These are phyloP conservation scores for Drechslerella stenobrocha DNA, from an alignment of 2,329 filamentous ascomycete species.

Conservation along the genomic window DNA sequence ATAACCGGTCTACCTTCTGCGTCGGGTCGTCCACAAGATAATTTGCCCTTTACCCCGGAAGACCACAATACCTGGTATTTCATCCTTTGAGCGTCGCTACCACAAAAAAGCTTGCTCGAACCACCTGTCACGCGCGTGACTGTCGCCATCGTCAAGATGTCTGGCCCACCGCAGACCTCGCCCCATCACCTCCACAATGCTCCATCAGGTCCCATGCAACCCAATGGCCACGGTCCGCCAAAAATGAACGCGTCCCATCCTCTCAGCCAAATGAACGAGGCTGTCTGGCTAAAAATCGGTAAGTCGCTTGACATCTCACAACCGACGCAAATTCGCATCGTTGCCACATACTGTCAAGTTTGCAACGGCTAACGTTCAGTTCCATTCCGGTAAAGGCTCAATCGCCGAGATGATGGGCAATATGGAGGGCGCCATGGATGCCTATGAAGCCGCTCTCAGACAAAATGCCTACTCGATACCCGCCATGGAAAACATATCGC, in stretches of 20 bases:
- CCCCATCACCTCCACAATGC: constrained; percentile 66
- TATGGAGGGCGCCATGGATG: constrained; percentile 81
- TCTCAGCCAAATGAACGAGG: constrained; percentile 77
- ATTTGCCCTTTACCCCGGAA: too few relatives aligned
- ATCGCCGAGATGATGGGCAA: constrained; percentile 86
- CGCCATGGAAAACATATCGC: constrained; percentile 91
- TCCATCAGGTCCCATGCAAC: constrained; percentile 65
- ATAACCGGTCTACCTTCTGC: too few relatives aligned
- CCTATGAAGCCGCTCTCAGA: constrained; percentile 85
- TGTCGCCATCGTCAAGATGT: constrained; percentile 78
- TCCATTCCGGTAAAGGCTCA: too few relatives aligned
- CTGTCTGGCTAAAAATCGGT: constrained; percentile 92
- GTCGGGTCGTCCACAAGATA: too few relatives aligned
- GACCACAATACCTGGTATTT: too few relatives aligned
- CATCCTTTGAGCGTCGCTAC: too few relatives aligned
- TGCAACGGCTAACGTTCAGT: too few relatives aligned
- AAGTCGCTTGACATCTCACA: constrained; percentile 56
- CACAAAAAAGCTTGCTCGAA: neutral
- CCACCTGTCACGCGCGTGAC: constrained; percentile 62
- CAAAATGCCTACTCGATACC: constrained; percentile 86
- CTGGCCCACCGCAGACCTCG: constrained; percentile 69
- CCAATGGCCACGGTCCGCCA: constrained; percentile 61
- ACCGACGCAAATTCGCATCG: too few relatives aligned
- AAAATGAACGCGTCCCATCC: constrained; percentile 71
- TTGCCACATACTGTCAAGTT: too few relatives aligned